phyloP scores from a whole-genome alignment of 108 stramenopile genomes.

The Aureococcus anophagefferens region DNA sequence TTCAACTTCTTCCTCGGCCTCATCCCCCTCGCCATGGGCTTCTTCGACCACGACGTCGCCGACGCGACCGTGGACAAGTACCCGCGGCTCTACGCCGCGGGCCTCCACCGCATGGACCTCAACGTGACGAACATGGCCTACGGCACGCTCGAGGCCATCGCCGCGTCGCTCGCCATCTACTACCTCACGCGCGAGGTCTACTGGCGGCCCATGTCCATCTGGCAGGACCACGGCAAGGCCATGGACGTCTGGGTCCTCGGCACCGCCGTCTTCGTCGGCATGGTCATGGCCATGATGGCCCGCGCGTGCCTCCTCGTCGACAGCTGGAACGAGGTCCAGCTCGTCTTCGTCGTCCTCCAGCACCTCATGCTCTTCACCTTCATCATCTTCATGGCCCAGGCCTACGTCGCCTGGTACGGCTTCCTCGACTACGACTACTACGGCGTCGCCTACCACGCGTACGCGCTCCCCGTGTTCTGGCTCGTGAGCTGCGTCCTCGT shows the following conservation, averaged over 20 bases:
- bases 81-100: constrained; percentile 31
- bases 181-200: neutral
- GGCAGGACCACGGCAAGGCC: neutral
- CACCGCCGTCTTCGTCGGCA: neutral
- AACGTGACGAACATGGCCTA: constrained; percentile 1
- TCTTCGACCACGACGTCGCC: constrained; percentile 47
- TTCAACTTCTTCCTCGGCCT: constrained; percentile 44
- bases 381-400: neutral
- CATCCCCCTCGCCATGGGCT: constrained; percentile 43
- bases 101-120: constrained; percentile 12
- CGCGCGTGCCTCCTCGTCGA: neutral
- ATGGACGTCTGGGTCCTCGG: neutral
- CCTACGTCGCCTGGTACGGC: neutral
- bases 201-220: neutral
- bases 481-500: neutral
- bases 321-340: neutral
- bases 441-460: neutral
- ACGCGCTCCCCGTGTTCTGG: neutral
- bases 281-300: neutral
- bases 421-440: neutral
- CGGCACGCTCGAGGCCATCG: neutral
- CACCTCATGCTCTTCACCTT: neutral
- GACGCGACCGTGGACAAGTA: constrained; percentile 19
- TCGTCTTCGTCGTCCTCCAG: neutral
- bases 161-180: neutral